Percentiles rank a stretch among this genome's conserved stretches.
Evolutionary conservation across 2,329 filamentous ascomycete genomes (phyloP).

Genomic region (Colletotrichum cordylinicola): DNA sequence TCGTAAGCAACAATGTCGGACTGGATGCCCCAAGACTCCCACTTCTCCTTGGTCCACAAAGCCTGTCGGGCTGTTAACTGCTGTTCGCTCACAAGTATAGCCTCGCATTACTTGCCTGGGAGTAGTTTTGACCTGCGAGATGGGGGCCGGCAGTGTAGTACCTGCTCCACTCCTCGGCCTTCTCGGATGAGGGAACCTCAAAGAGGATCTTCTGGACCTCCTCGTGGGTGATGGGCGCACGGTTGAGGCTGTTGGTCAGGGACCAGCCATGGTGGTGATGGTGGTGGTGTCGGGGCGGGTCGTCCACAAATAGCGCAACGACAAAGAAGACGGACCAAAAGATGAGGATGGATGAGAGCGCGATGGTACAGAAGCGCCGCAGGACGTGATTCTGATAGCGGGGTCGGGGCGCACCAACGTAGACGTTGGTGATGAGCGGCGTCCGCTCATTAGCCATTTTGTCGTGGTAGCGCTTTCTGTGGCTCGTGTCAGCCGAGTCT

Average conservation of each 20-base stretch:
- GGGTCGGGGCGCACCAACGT: constrained; percentile 54
- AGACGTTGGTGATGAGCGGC: constrained; percentile 71
- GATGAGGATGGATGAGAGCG: constrained; percentile 59
- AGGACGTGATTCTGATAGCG: constrained; percentile 66
- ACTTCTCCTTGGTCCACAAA: constrained; percentile 76
- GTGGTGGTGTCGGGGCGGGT: constrained; percentile 41
- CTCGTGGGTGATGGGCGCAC: constrained; percentile 42
- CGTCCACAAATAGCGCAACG: constrained; percentile 45
- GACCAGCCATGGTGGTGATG: constrained; percentile 32
- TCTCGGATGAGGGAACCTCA: constrained; percentile 61
- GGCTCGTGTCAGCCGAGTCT: neutral
- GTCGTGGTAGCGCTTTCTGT: constrained; percentile 21
- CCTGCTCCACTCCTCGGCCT: constrained; percentile 73
- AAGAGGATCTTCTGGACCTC: constrained; percentile 63
- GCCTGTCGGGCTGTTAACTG: constrained; percentile 49
- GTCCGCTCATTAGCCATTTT: constrained; percentile 62
- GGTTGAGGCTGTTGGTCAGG: constrained; percentile 30
- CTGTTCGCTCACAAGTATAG: neutral
- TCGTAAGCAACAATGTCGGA: constrained; percentile 74
- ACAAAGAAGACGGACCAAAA: constrained; percentile 56
- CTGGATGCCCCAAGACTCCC: constrained; percentile 74
- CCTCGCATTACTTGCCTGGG: constrained; percentile 54
- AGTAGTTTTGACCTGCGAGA: constrained; percentile 78
- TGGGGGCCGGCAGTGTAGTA: constrained; percentile 82
- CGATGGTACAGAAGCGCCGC: constrained; percentile 71